Evolutionary conservation across 306 rosid genomes (phyloP), one percentile per base, ranked within the genome.

Genomic region (Vachellia collinsii): DNA sequence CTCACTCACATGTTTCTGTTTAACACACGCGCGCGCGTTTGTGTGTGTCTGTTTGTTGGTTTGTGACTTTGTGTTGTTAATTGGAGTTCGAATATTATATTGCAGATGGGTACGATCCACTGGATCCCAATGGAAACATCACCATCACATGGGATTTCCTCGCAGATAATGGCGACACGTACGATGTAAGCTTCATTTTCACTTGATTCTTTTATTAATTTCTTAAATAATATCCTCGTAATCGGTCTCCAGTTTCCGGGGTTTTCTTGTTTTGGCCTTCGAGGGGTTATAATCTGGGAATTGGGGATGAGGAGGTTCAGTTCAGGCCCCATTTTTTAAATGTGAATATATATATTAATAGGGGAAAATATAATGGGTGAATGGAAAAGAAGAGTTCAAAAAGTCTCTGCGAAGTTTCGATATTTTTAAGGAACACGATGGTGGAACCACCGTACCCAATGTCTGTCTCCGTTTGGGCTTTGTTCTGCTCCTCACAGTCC

Each of bases 111-210:
- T 94, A 70, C 81, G 95, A 94, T 77, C 39, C 88, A 11, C 72
- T 89, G 84, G 97, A 94, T 87, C 98, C 97, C 54, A 22, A 47
- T 59, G 95, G 87, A 38, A 94, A 84, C 72, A 71, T 90, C 76
- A 92, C 89, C 19, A 17, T 94, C 83, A 82, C 91, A 7, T 92
- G 95, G 97, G 95, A 92, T 90, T 88, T 88, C 76, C 23, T 87
- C 48, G 22, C 87, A 8, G 89, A 88, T 43, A 89, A 67, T 53
- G 90, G 67, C 14, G 77, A 46, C 4, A 74, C 85, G 22, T 71
- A 25, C 54, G 91, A 90, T 66, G 98, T 92, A 80, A 84, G 87
- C 72, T 10, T 54, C 65, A 3, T 10, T n/a, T 19, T 53, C 17
- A 0, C 0, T 54, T 54, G 16, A 17, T 39, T 22, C 20, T 73